Evolutionary conservation across 345 rosid genomes (phyloP).

Genomic region (Salix suchowensis): DNA sequence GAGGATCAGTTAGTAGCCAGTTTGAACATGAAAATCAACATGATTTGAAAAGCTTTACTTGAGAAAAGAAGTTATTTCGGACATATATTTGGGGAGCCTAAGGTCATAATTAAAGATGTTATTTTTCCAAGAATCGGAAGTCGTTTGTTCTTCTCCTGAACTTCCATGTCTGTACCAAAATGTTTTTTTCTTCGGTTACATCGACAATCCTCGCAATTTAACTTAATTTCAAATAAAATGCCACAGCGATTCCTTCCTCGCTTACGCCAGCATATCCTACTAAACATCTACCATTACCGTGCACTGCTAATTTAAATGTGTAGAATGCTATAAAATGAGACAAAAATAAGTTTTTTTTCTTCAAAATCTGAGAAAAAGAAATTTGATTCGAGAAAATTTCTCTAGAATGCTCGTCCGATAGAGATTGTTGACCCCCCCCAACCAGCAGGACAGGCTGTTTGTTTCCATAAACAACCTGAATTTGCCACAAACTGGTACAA

Average conservation of each 20-base stretch:
- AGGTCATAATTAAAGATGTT: neutral
- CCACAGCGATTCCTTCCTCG: neutral
- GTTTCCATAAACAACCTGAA: neutral
- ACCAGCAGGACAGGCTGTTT: neutral
- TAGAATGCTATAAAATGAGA: neutral
- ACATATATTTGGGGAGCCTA: neutral
- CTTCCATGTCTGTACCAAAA: neutral
- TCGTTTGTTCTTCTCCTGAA: neutral
- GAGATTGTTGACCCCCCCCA: neutral
- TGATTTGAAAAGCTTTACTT: neutral
- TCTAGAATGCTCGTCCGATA: neutral
- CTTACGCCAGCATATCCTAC: neutral
- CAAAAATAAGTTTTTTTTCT: neutral
- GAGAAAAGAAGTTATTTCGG: neutral
- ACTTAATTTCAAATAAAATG: too few relatives aligned
- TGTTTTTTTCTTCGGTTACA: too few relatives aligned
- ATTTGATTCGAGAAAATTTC: neutral
- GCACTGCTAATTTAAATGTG: neutral
- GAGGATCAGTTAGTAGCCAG: too few relatives aligned
- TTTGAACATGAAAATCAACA: neutral
- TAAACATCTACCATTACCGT: neutral
- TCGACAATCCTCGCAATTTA: too few relatives aligned
- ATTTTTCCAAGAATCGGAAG: neutral
- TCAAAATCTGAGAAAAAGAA: neutral
- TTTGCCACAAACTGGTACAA: neutral